phyloP scores from a whole-genome alignment of 1,139 yeast species.

The Candida buenavistaensis region DNA sequence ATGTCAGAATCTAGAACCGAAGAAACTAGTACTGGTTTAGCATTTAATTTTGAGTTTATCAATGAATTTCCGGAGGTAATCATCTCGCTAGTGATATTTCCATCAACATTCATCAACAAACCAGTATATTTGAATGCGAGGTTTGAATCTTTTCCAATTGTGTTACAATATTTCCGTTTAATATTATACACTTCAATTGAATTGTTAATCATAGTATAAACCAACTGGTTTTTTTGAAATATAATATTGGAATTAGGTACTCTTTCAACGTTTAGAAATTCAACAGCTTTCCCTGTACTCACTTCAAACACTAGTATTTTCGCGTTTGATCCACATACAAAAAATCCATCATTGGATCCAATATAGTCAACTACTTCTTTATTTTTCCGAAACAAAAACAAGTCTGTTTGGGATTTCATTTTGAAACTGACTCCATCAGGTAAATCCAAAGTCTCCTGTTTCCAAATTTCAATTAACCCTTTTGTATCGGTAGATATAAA shows the following conservation, averaged over 20 bases:
- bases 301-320: constrained; percentile 1
- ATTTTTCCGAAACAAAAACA: constrained; percentile 33
- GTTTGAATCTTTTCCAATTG: constrained; percentile 1
- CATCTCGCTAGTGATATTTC: constrained; percentile 22
- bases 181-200: constrained; percentile 1
- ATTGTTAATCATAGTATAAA: constrained; percentile 8
- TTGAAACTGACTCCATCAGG: constrained; percentile 28
- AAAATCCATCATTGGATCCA: constrained; percentile 1
- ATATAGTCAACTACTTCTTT: constrained; percentile 8
- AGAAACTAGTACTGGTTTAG: constrained; percentile 35
- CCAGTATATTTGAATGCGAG: not conserved
- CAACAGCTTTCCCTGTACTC: constrained; percentile 5
- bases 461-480: constrained; percentile 51
- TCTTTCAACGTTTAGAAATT: constrained; percentile 5
- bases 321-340: constrained; percentile 3
- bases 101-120: not conserved
- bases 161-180: not conserved
- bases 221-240: constrained; percentile 6
- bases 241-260: constrained; percentile 6
- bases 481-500: constrained; percentile 37
- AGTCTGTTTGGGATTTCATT: constrained; percentile 42
- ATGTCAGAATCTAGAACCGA: constrained; percentile 23
- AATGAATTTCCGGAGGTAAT: constrained; percentile 40
- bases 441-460: constrained; percentile 11
- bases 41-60: constrained; percentile 28